Percentiles rank a stretch among this genome's conserved stretches.
Evolutionary conservation across 768 basidiomycete species (phyloP).

Genomic region (Boletus edulis): DNA sequence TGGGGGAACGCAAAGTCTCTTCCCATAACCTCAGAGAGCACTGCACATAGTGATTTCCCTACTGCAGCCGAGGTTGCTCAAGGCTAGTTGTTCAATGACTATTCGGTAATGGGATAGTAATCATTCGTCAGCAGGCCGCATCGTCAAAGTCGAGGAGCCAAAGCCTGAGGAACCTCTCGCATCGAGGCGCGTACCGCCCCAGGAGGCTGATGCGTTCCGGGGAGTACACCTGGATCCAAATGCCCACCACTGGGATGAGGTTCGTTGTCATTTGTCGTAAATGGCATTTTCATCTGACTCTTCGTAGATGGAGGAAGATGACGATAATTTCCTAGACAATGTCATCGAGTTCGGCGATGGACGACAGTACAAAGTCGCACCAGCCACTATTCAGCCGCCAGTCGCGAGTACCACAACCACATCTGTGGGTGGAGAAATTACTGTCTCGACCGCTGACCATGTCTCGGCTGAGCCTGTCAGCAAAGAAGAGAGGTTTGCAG

Average conservation of each 20-base stretch:
- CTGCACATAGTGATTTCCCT: slow-evolving; percentile 75
- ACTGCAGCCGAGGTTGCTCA: slow-evolving; percentile 95
- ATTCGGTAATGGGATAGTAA: slow-evolving; percentile 7
- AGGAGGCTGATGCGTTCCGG: slow-evolving; percentile 92
- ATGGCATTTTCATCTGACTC: slow-evolving; percentile 2
- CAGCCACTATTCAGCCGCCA: slow-evolving; percentile 35
- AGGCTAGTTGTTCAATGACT: slow-evolving; percentile 44
- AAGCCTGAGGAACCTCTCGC: slow-evolving; percentile 52
- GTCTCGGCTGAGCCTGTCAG: slow-evolving; percentile 47
- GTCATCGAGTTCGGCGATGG: slow-evolving; percentile 97
- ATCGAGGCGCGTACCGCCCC: slow-evolving; percentile 58
- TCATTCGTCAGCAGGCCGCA: slow-evolving; percentile 19
- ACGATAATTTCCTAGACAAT: slow-evolving; percentile 83
- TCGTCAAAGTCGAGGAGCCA: slow-evolving; percentile 33
- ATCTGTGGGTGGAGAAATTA: slow-evolving; percentile 12
- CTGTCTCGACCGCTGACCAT: slow-evolving; percentile 20
- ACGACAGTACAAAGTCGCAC: slow-evolving; percentile 81
- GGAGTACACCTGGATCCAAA: slow-evolving; percentile 93
- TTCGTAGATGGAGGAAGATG: slow-evolving; percentile 83
- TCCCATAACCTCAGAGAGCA: slow-evolving; percentile 36
- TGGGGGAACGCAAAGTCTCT: slow-evolving; percentile 65
- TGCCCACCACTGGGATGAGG: slow-evolving; percentile 97
- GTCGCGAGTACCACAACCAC: slow-evolving; percentile 14
- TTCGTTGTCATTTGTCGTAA: slow-evolving; percentile 38
- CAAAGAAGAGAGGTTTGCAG: slow-evolving; percentile 86